Conservation (phyloP, 768 basidiomycete species). For the Russula lepida region DNA sequence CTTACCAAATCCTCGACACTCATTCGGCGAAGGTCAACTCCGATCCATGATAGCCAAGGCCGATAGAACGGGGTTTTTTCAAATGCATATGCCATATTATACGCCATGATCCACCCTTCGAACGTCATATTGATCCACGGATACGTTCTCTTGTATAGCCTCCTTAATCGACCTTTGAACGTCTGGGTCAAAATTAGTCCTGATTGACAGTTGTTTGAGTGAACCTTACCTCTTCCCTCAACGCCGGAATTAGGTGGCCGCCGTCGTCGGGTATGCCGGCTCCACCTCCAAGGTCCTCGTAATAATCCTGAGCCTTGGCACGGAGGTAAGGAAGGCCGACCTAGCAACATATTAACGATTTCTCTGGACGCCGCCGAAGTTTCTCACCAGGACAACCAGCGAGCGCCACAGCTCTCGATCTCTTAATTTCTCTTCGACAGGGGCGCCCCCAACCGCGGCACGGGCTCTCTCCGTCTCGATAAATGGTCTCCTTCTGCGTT, state of each 20-base stretch:
- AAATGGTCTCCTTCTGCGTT: conserved; percentile 63
- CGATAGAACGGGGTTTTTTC: conserved; percentile 79
- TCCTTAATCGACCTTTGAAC: conserved; percentile 43
- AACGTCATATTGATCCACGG: conserved; percentile 73
- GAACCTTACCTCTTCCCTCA: conserved; percentile 45
- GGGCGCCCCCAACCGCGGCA: conserved; percentile 58
- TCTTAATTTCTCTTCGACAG: conserved; percentile 57
- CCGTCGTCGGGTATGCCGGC: conserved; percentile 52
- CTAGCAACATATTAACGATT: conserved; percentile 31
- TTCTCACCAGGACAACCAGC: conserved; percentile 67
- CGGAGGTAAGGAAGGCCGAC: conserved; percentile 84
- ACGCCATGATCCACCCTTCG: conserved; percentile 75
- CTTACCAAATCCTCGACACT: conserved; percentile 73
- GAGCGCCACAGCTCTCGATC: conserved; percentile 65
- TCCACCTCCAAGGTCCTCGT: conserved; percentile 83
- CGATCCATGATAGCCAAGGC: conserved; percentile 85
- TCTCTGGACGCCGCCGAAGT: background rate
- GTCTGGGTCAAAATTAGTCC: conserved; percentile 31
- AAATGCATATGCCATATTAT: conserved; percentile 87
- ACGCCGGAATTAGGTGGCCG: conserved; percentile 35
- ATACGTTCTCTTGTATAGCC: conserved; percentile 64
- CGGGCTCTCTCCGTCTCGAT: conserved; percentile 60
- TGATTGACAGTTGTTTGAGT: conserved; percentile 6
- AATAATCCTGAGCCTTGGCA: conserved; percentile 85
- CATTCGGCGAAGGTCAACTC: conserved; percentile 73